These are phyloP conservation scores for Colletotrichum chlorophyti DNA, from an alignment of 2,329 filamentous ascomycete genomes.

Conservation along the genomic window DNA sequence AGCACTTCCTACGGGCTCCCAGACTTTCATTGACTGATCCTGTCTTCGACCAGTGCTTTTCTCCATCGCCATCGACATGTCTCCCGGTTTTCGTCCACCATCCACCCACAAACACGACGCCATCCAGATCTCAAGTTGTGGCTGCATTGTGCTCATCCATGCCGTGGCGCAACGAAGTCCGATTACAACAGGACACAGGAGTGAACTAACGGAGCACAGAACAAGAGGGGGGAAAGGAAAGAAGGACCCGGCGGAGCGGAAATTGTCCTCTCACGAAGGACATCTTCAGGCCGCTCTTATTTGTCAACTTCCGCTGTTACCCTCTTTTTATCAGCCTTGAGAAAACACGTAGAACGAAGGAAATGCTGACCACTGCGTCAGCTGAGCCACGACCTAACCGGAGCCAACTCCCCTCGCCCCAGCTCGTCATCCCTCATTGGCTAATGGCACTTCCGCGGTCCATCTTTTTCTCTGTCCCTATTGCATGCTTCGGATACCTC, in stretches of 20 bases:
- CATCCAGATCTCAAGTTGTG: no score
- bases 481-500: no score
- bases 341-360: background rate
- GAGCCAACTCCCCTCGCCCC: constrained; percentile 7
- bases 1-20: background rate
- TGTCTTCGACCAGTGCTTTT: no score
- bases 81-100: no score
- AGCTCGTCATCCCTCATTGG: constrained; percentile 13
- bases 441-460: constrained; percentile 7
- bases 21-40: background rate
- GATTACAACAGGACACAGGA: background rate
- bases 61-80: no score
- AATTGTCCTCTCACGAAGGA: background rate
- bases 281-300: background rate
- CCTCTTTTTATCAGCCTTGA: background rate
- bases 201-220: no score
- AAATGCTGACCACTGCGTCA: constrained; percentile 7
- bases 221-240: no score
- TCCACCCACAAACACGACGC: no score
- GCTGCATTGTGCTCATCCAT: no score
- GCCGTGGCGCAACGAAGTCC: no score
- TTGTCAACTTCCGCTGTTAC: constrained; percentile 4
- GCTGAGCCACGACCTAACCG: constrained; percentile 19
- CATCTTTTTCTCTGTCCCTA: constrained; percentile 11
- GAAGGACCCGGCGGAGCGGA: background rate